Percentiles rank a stretch among this genome's conserved stretches.
Evolutionary conservation across 345 rosid species (phyloP).

Genomic region (Moricandia arvensis): DNA sequence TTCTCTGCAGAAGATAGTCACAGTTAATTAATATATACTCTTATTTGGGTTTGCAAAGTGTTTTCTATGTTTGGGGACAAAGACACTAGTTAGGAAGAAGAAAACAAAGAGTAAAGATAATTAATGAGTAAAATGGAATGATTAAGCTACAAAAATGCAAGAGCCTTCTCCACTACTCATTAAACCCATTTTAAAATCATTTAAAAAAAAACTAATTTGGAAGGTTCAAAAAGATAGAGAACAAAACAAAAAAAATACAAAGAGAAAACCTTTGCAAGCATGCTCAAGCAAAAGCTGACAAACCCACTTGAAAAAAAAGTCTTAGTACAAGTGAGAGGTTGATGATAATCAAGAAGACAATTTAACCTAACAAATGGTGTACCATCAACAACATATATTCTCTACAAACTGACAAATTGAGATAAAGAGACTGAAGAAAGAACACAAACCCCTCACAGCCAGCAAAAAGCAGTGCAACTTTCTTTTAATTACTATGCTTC

Average conservation of each 20-base stretch:
- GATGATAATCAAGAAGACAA: constrained; percentile 11
- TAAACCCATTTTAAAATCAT: constrained; percentile 2
- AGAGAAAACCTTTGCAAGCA: constrained; percentile 22
- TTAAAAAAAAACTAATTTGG: constrained; percentile 26
- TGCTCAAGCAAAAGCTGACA: constrained; percentile 39
- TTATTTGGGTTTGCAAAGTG: constrained; percentile 22
- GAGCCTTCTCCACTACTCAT: constrained; percentile 40
- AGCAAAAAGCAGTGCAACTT: not conserved
- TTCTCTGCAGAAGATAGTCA: not conserved
- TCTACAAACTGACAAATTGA: not conserved
- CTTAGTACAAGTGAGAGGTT: constrained; percentile 8
- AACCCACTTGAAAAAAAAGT: constrained; percentile 29
- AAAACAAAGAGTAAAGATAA: constrained; percentile 32
- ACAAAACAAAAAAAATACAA: constrained; percentile 18
- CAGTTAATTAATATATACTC: not conserved
- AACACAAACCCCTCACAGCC: constrained; percentile 17
- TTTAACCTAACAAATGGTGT: not conserved
- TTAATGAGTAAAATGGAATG: constrained; percentile 37
- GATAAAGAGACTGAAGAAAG: constrained; percentile 4
- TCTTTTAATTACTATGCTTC: constrained; percentile 14
- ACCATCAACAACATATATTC: not conserved
- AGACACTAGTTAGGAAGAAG: constrained; percentile 40
- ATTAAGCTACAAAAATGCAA: constrained; percentile 34
- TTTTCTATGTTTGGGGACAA: constrained; percentile 51
- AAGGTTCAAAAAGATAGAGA: constrained; percentile 19